A percentile compares a stretch with the other conserved stretches of the same genome.
These are phyloP conservation scores for Nothophytophthora sp. DNA, from an alignment of 352 stramenopile genomes.

Conservation along the genomic window DNA sequence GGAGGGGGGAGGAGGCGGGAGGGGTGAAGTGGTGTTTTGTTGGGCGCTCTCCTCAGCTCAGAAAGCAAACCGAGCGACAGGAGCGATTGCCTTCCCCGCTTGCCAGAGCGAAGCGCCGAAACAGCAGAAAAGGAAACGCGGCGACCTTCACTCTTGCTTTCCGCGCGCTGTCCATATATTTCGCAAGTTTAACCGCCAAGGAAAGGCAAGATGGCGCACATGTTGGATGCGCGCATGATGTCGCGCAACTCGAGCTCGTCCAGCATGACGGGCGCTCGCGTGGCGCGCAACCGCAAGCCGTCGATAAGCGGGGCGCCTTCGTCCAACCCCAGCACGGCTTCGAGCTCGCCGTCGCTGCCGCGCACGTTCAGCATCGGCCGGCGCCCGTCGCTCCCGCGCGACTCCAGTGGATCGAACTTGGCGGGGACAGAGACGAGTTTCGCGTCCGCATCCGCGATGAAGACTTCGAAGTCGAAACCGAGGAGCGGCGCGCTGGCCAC, in stretches of 20 bases:
- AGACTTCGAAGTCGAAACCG: slow-evolving; percentile 8
- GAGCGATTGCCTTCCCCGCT: no score
- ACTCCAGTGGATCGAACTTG: slow-evolving; percentile 25
- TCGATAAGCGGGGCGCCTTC: slow-evolving; percentile 35
- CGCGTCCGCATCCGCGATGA: slow-evolving; percentile 3
- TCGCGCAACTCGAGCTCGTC: slow-evolving; percentile 41
- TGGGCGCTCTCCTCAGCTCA: slow-evolving; percentile 21
- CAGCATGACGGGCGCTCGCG: slow-evolving; percentile 23
- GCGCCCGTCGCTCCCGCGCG: slow-evolving; percentile 39
- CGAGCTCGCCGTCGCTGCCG: slow-evolving; percentile 16
- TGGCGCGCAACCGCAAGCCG: slow-evolving; percentile 45
- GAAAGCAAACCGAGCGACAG: slow-evolving; percentile 41
- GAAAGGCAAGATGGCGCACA: slow-evolving; percentile 54
- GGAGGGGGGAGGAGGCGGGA: no score
- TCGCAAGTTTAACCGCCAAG: neutral
- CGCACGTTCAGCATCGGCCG: slow-evolving; percentile 23
- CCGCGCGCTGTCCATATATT: slow-evolving; percentile 5
- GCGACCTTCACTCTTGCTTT: slow-evolving; percentile 28
- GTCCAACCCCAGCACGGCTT: slow-evolving; percentile 12
- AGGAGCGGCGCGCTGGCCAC: slow-evolving; percentile 34
- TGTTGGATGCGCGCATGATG: slow-evolving; percentile 63
- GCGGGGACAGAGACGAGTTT: slow-evolving; percentile 11
- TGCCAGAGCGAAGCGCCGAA: no score
- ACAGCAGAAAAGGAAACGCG: no score
- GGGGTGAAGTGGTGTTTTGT: slow-evolving; percentile 9